Base-by-base conservation (phyloP, 2,329 filamentous ascomycete genomes). In the Fusarium sp. region DNA sequence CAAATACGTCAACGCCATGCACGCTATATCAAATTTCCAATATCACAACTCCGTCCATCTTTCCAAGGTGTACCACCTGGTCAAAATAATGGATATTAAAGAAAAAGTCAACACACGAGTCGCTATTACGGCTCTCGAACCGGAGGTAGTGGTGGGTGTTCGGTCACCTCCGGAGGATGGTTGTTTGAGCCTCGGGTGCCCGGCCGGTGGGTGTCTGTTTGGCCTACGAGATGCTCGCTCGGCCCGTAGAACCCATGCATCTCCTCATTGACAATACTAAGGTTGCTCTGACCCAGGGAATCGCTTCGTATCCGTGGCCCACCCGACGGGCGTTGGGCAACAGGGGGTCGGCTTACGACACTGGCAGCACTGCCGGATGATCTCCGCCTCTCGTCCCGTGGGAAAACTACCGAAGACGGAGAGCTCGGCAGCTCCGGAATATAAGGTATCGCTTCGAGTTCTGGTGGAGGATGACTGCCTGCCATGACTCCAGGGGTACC, bases 191-290 rank as follows among this genome's bases (percentile, higher is more conserved):
- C 64, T 15, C 55, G 50, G 24, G 70, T 72, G 26, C 67, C 74
- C 2, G 65, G 69, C 7, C 65, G 63, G 31, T 71, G 69, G 3
- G 61, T 64, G n/a, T 65, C 78, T 2, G 78, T 85, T 71, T 85
- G 80, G 0, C 84, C 84, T 6, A 76, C 79, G 10, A 78, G 78
- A 2, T 76, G 73, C 49, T 82, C 73, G 5, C 72, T 57, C 2
- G 83, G 79, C 1, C 84, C 84, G 57, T 85, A 83, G 38, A 84
- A 81, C 5, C 84, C 84, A 53, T 86, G 84, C 51, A 84, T 77
- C 58, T 84, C 83, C 69, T 87, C 84, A 44, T 75, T 78, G 33
- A 85, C 81, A 4, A 73, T 69, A 19, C 68, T 71, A 33, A 78
- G 60, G 36, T 68, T 51, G 7, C 62, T 62, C 39, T 71, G 72